Conservation (phyloP, 2,329 filamentous ascomycete species). For the Penicillium sp. region DNA sequence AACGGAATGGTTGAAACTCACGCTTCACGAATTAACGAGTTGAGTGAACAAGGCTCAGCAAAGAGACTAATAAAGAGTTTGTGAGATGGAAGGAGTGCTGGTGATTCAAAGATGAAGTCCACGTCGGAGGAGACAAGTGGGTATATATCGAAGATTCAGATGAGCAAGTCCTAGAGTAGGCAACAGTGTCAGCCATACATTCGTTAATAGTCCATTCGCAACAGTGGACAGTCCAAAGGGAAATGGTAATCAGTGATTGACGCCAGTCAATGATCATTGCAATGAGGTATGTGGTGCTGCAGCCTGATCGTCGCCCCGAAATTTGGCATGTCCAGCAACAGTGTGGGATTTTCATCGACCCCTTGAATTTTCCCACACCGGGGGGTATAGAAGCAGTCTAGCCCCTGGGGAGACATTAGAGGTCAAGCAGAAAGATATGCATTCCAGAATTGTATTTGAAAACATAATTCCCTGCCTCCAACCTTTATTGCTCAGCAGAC, state of each 20-base stretch:
- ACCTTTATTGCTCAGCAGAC: background rate
- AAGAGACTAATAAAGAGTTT: constrained; percentile 20
- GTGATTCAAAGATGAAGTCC: constrained; percentile 25
- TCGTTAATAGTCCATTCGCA: background rate
- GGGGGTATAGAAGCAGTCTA: constrained; percentile 4
- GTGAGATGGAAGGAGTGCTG: constrained; percentile 19
- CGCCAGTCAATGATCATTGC: background rate
- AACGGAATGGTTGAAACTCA: constrained; percentile 33
- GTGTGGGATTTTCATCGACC: constrained; percentile 15
- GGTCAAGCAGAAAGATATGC: constrained; percentile 6
- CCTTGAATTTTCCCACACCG: constrained; percentile 11
- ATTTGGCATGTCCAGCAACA: constrained; percentile 13
- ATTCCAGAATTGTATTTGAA: constrained; percentile 13
- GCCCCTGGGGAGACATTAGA: background rate
- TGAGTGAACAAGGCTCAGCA: constrained; percentile 25
- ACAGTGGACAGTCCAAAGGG: background rate
- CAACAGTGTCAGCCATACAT: constrained; percentile 1
- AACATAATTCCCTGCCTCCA: constrained; percentile 12
- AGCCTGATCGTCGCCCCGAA: constrained; percentile 13
- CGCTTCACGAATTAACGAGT: constrained; percentile 33
- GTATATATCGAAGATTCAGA: constrained; percentile 2
- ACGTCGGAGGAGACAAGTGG: constrained; percentile 6
- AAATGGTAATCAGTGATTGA: background rate
- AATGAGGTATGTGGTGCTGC: constrained; percentile 23
- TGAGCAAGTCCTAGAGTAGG: constrained; percentile 3